These are phyloP conservation scores for Fraxinus sp. DNA, from an alignment of 305 asterid species.

Conservation along the genomic window DNA sequence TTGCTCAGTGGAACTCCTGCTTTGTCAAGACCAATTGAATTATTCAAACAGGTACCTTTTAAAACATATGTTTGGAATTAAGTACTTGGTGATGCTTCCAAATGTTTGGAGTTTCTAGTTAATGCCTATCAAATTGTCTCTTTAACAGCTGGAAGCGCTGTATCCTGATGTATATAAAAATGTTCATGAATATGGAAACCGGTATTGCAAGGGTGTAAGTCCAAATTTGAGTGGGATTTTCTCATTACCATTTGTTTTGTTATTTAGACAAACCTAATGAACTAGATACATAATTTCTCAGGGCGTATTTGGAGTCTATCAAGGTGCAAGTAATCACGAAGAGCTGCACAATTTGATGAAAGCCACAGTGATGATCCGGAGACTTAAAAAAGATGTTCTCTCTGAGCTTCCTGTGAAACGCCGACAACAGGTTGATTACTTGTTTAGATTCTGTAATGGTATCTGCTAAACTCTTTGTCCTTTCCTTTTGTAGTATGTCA, in stretches of 20 bases:
- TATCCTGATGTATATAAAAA: constrained; percentile 82
- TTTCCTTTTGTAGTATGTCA: not conserved
- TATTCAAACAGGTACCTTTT: constrained; percentile 74
- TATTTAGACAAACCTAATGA: constrained; percentile 17
- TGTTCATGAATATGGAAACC: constrained; percentile 85
- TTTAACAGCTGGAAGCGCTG: constrained; percentile 84
- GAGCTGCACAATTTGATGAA: constrained; percentile 97
- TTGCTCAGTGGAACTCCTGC: constrained; percentile 99
- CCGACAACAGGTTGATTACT: constrained; percentile 71
- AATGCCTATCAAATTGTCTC: constrained; percentile 17
- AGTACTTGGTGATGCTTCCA: constrained; percentile 18
- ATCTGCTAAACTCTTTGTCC: not conserved
- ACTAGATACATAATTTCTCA: constrained; percentile 27
- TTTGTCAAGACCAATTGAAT: constrained; percentile 90
- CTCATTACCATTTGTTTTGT: constrained; percentile 9
- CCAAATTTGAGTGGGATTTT: constrained; percentile 25
- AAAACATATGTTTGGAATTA: constrained; percentile 5
- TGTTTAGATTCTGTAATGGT: constrained; percentile 19
- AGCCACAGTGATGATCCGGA: constrained; percentile 90
- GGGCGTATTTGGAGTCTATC: constrained; percentile 90
- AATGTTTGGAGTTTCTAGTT: constrained; percentile 21
- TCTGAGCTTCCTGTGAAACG: constrained; percentile 91
- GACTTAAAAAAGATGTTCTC: constrained; percentile 96
- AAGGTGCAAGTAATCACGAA: constrained; percentile 98
- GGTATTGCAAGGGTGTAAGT: constrained; percentile 99